These are phyloP conservation scores for Dothideomycetidae sp. DNA, from an alignment of 2,329 filamentous ascomycete genomes.

Conservation along the genomic window DNA sequence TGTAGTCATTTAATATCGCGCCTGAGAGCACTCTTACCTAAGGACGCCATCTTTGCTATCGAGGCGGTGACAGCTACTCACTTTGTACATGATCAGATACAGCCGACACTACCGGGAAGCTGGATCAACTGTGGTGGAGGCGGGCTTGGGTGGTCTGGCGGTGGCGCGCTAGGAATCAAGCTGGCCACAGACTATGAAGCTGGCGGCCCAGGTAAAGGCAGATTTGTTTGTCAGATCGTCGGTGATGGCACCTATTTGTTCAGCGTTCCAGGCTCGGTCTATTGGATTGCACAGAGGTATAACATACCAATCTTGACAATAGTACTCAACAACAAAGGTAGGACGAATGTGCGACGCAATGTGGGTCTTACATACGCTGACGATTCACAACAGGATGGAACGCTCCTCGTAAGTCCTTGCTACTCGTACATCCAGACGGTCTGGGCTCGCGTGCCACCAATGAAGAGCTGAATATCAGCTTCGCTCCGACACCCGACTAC, in stretches of 20 bases:
- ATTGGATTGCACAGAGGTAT: conserved; percentile 54
- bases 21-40: conserved; percentile 26
- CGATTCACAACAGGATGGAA: conserved; percentile 44
- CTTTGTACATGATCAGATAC: conserved; percentile 57
- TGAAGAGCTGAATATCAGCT: conserved; percentile 51
- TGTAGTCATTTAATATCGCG: conserved; percentile 39
- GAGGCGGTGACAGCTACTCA: conserved; percentile 63
- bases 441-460: conserved; percentile 47
- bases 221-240: conserved; percentile 50
- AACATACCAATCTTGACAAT: conserved; percentile 52
- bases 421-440: conserved; percentile 52
- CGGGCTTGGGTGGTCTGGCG: conserved; percentile 68
- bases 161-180: conserved; percentile 61
- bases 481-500: conserved; percentile 52
- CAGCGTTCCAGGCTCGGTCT: conserved; percentile 49
- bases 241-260: conserved; percentile 57
- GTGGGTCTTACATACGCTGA: too few relatives aligned
- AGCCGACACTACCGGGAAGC: conserved; percentile 50
- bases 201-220: conserved; percentile 37
- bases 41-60: conserved; percentile 58
- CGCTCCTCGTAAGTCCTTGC: conserved; percentile 45
- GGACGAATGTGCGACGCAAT: conserved; percentile 5
- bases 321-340: conserved; percentile 52
- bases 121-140: conserved; percentile 75
- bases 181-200: conserved; percentile 45